Evolutionary conservation across 805 yeast species (phyloP), one percentile per base, ranked within the genome.

Genomic region (Wickerhamomyces chaumierensis): DNA sequence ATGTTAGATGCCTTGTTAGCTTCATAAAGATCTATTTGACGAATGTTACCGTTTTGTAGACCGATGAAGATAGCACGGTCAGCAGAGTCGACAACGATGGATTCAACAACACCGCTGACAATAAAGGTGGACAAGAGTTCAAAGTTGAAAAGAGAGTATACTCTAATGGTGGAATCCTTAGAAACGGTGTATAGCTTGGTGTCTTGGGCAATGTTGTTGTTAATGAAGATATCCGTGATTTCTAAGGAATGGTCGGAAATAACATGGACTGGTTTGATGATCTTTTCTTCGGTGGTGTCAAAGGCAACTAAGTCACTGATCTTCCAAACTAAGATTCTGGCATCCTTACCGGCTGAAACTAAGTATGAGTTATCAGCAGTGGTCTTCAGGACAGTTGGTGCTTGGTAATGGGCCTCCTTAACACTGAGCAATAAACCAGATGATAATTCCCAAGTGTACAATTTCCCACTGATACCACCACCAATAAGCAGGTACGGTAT

Each of bases 401-500:
- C 65, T 59, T 90, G 96, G 57, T 85, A 90, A 61, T 90, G 97
- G 1, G 85, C 79, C 37, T 83, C 88, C 51, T 75, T 76, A 4
- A 76, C 94, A 35, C 73, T 65, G 18, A 88, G 52, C 35, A 92
- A 65, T 18, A 73, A 60, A 0, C 97, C 97, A 2, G 92, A 80
- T 9, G 68, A 58, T 37, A 88, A 53, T 49, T 86, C 95, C 97
- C 97, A 90, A 1, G 88, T 57, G 52, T 82, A 82, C 14, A 92
- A 45, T 46, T 78, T 73, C 12, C 97, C 97, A n/a, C 79, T 52
- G 42, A 65, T 54, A 38, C 92, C 69, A 42, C 90, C 87, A 34
- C 81, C 94, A 6, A 76, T 79, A 19, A 92, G 57, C 31, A 83
- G 53, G 69, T 81, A 79, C 17, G 81, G 81, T 31, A 69, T 52